phyloP scores from a whole-genome alignment of 257 asterid genomes.

The Gentiana straminea region DNA sequence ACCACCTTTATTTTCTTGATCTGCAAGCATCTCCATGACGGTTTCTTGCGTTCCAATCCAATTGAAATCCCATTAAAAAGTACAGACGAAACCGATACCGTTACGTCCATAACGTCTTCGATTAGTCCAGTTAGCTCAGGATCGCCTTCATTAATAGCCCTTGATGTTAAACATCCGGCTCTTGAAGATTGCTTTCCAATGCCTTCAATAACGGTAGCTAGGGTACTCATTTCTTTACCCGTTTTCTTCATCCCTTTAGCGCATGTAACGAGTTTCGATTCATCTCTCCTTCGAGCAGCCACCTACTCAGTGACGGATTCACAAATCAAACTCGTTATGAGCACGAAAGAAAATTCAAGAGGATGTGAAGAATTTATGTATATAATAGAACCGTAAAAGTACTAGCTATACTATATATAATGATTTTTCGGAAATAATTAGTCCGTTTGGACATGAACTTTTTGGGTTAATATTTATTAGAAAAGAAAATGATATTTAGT shows the following conservation, averaged over 20 bases:
- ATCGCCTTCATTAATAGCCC: conserved; percentile 20
- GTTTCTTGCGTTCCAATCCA: conserved; percentile 37
- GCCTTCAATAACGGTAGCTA: conserved; percentile 15
- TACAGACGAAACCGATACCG: conserved; percentile 32
- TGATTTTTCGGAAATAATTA: too few species aligned
- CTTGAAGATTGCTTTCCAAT: conserved; percentile 17
- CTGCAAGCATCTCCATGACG: conserved; percentile 25
- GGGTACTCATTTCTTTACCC: conserved; percentile 47
- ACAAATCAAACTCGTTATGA: too few species aligned
- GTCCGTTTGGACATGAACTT: too few species aligned
- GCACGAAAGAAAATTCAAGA: too few species aligned
- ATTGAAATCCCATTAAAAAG: conserved; percentile 43
- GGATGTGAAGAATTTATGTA: too few species aligned
- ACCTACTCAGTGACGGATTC: background rate
- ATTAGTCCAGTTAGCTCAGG: conserved; percentile 36
- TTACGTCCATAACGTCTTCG: conserved; percentile 44
- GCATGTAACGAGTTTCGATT: conserved; percentile 16
- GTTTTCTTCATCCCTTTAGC: conserved; percentile 33
- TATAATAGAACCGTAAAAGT: too few species aligned
- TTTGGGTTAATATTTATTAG: too few species aligned
- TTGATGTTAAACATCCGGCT: conserved; percentile 6
- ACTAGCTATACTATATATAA: too few species aligned
- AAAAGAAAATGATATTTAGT: too few species aligned
- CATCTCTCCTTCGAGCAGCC: conserved; percentile 48
- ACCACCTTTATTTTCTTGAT: conserved; percentile 26